Evolutionary conservation across 2,329 filamentous ascomycete species (phyloP).

Genomic region (Phialemonium atrogriseum): DNA sequence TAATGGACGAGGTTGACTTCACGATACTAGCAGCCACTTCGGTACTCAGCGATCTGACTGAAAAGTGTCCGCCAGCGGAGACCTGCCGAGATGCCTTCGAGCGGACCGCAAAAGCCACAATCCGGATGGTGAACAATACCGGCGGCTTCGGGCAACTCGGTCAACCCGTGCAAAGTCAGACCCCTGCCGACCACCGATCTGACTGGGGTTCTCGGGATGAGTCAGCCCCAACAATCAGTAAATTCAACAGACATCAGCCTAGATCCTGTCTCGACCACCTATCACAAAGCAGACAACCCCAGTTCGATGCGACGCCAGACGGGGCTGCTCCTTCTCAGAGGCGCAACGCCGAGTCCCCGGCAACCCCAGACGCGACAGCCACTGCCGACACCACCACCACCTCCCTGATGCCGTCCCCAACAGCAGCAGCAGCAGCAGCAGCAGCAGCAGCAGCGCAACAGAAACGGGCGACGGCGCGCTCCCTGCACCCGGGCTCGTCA

Average conservation of each 20-base stretch:
- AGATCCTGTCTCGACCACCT: no score
- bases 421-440: conserved; percentile 24
- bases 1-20: conserved; percentile 95
- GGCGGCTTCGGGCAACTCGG: conserved; percentile 65
- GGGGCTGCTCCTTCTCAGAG: no score
- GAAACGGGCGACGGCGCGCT: no score
- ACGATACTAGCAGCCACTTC: conserved; percentile 90
- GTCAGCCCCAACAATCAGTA: no score
- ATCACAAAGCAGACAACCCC: no score
- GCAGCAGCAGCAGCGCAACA: conserved; percentile 20
- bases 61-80: conserved; percentile 91
- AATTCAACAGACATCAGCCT: no score
- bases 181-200: no score
- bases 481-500: no score
- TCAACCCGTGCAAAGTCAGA: no score
- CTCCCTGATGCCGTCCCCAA: conserved; percentile 35
- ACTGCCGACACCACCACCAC: conserved; percentile 28
- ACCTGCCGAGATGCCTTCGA: conserved; percentile 93
- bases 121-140: conserved; percentile 87
- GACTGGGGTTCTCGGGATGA: no score
- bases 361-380: conserved; percentile 13
- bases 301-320: no score
- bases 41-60: conserved; percentile 81
- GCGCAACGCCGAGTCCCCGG: conserved; percentile 26
- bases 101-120: conserved; percentile 87